A percentile compares a stretch with the other conserved stretches of the same genome.
Conservation (phyloP, 805 yeast genomes). For the Starmerella riodocensis region DNA sequence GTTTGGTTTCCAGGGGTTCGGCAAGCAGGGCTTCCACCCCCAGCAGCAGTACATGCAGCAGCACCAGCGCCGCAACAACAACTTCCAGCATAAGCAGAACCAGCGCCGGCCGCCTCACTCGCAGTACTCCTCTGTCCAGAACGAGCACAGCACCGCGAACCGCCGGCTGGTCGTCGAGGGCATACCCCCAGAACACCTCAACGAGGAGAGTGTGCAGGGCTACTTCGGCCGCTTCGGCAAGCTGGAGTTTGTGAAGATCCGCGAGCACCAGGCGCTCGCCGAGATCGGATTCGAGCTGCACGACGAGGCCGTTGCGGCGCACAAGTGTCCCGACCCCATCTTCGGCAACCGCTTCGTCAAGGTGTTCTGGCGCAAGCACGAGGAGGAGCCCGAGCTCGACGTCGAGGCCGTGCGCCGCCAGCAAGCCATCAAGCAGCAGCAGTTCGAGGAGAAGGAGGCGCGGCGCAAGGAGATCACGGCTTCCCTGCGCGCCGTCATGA, state of each 20-base stretch:
- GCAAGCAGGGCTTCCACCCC: neutral
- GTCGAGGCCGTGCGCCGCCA: constrained; percentile 29
- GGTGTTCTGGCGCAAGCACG: constrained; percentile 31
- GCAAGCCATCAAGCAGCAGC: constrained; percentile 33
- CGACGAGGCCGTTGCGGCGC: constrained; percentile 33
- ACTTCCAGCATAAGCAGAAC: neutral
- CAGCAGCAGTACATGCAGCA: neutral
- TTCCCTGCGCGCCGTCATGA: constrained; percentile 27
- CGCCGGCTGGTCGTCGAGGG: constrained; percentile 32
- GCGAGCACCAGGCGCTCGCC: constrained; percentile 25
- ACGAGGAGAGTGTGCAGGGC: constrained; percentile 26
- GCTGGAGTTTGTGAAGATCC: constrained; percentile 25
- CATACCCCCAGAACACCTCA: constrained; percentile 33
- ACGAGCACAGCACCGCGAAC: constrained; percentile 24
- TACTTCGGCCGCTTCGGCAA: constrained; percentile 35
- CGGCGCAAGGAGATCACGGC: constrained; percentile 28
- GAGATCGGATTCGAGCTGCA: constrained; percentile 31
- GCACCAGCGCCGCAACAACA: neutral
- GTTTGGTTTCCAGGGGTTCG: constrained; percentile 7
- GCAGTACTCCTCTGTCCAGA: constrained; percentile 12
- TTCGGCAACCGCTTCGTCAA: constrained; percentile 39
- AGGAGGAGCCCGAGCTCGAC: constrained; percentile 26
- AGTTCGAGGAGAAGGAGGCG: constrained; percentile 30
- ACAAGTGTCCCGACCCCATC: constrained; percentile 33
- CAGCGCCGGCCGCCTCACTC: neutral